These are phyloP conservation scores for Diplosphaera chodatii DNA, from an alignment of 139 green algal species.

Conservation along the genomic window DNA sequence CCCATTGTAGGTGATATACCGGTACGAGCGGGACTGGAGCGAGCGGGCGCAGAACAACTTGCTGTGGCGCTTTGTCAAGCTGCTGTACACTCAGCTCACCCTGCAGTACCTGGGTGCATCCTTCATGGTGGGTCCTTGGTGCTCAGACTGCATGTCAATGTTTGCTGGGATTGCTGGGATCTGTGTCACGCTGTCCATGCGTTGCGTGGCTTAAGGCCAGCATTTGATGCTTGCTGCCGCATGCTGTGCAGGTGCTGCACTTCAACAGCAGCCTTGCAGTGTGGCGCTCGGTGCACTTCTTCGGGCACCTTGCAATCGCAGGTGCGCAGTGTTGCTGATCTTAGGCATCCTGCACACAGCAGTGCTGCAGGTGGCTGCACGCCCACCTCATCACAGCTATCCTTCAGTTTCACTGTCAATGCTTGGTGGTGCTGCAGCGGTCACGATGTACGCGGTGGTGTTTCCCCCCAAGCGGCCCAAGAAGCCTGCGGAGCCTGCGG, in stretches of 20 bases:
- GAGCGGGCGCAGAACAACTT: neutral
- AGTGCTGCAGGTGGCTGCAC: no score
- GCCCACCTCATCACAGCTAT: no score
- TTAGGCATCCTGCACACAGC: no score
- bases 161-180: no score
- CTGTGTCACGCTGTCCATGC: no score
- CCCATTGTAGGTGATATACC: conserved; percentile 2
- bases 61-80: conserved; percentile 29
- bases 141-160: no score
- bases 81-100: conserved; percentile 22
- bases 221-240: no score
- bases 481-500: neutral
- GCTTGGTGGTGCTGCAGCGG: neutral
- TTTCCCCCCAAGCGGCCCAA: neutral
- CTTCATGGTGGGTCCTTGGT: conserved; percentile 32
- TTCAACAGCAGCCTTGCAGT: conserved; percentile 16
- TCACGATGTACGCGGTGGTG: neutral
- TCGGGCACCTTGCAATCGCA: conserved; percentile 27
- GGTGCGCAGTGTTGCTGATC: neutral
- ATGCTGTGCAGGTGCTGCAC: conserved; percentile 35
- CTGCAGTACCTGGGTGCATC: conserved; percentile 39
- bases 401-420: no score
- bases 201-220: no score
- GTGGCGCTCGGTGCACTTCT: conserved; percentile 38
- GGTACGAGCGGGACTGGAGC: conserved; percentile 36